Percentiles rank a stretch among this genome's conserved stretches.
Conservation (phyloP, 805 yeast species). For the Diddensiella transvaalensis region DNA sequence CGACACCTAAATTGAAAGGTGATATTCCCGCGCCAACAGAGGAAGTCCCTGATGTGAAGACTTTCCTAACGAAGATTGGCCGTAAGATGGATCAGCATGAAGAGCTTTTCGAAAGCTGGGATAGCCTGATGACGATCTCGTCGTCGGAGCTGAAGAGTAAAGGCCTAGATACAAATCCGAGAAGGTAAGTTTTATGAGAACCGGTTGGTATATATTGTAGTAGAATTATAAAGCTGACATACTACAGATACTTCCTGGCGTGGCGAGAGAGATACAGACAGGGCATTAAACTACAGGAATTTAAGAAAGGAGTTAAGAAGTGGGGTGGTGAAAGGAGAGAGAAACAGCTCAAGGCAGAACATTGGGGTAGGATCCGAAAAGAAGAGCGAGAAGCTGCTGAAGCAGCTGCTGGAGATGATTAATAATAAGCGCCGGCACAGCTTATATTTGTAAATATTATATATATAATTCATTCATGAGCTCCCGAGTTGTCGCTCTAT, state of each 20-base stretch:
- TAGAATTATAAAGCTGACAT: not conserved
- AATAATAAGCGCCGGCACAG: not conserved
- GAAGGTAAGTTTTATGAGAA: slow-evolving; percentile 37
- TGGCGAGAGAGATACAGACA: slow-evolving; percentile 68
- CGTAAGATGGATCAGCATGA: slow-evolving; percentile 64
- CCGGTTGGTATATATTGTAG: not conserved
- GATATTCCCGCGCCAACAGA: slow-evolving; percentile 48
- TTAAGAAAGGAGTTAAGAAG: slow-evolving; percentile 65
- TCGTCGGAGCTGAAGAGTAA: slow-evolving; percentile 60
- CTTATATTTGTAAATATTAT: not conserved
- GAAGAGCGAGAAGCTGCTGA: slow-evolving; percentile 16
- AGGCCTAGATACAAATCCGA: slow-evolving; percentile 69
- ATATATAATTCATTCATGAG: not conserved
- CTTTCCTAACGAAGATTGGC: slow-evolving; percentile 78
- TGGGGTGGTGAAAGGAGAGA: slow-evolving; percentile 87
- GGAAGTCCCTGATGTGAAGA: slow-evolving; percentile 60
- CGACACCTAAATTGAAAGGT: too few species aligned
- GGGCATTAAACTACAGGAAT: slow-evolving; percentile 52
- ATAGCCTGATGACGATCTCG: slow-evolving; percentile 55
- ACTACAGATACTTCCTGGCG: slow-evolving; percentile 47
- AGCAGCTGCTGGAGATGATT: not conserved
- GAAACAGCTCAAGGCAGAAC: slow-evolving; percentile 55
- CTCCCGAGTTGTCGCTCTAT: slow-evolving; percentile 1
- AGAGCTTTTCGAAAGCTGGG: slow-evolving; percentile 72
- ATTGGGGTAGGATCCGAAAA: slow-evolving; percentile 32